phyloP scores from a whole-genome alignment of 2,329 filamentous ascomycete species.

The Verticillium tricorpus region DNA sequence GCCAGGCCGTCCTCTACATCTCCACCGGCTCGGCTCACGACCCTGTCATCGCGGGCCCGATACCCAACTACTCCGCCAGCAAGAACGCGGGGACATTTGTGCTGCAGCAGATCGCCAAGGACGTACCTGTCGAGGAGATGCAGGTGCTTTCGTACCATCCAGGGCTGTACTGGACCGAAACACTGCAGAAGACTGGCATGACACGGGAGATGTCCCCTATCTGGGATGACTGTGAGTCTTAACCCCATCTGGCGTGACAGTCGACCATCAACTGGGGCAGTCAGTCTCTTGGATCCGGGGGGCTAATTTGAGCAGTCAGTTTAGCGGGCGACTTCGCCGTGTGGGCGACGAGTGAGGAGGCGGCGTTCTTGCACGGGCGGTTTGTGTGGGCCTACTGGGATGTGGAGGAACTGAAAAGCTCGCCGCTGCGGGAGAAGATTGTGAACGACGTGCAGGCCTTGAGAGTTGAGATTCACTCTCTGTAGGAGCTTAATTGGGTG shows the following conservation, averaged over 20 bases:
- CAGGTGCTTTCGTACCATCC: conserved; percentile 36
- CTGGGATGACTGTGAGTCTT: not conserved
- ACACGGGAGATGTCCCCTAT: not conserved
- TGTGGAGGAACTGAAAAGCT: conserved; percentile 28
- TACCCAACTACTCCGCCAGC: conserved; percentile 28
- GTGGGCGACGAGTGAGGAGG: conserved; percentile 32
- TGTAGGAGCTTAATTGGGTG: not conserved
- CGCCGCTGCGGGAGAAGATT: conserved; percentile 8
- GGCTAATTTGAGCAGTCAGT: not conserved
- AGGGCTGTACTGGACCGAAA: conserved; percentile 28
- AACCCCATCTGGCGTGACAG: not conserved
- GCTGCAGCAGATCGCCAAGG: conserved; percentile 32
- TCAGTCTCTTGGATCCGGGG: not conserved
- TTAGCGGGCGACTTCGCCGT: conserved; percentile 23
- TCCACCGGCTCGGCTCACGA: conserved; percentile 19
- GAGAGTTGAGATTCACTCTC: conserved; percentile 2
- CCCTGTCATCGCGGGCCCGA: conserved; percentile 13
- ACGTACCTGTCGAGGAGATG: conserved; percentile 24
- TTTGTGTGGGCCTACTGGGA: conserved; percentile 37
- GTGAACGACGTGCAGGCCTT: conserved; percentile 13
- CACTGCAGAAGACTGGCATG: conserved; percentile 8
- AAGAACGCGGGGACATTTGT: conserved; percentile 31
- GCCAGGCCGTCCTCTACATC: not conserved
- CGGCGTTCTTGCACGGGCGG: conserved; percentile 32
- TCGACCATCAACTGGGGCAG: not conserved